Conservation (phyloP, 2,329 filamentous ascomycete genomes). For the Fusarium goolgardi region DNA sequence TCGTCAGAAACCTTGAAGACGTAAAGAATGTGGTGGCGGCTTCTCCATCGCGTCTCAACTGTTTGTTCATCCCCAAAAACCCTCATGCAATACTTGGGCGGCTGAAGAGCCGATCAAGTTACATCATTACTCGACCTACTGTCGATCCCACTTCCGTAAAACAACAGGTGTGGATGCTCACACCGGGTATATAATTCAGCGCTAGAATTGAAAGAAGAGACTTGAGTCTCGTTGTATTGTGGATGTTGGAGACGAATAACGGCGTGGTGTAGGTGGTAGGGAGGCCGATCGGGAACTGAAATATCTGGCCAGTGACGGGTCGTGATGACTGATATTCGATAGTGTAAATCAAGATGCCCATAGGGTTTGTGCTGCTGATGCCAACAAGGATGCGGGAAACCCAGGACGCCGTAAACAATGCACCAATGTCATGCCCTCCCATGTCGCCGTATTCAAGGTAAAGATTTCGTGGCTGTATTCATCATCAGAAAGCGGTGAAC, state of each 20-base stretch:
- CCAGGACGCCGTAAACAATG: slow-evolving; percentile 56
- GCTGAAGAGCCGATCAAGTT: background rate
- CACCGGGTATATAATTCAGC: slow-evolving; percentile 47
- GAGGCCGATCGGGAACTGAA: slow-evolving; percentile 3
- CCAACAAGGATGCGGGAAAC: slow-evolving; percentile 38
- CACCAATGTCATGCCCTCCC: slow-evolving; percentile 40
- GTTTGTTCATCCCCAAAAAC: slow-evolving; percentile 1
- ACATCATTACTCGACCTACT: slow-evolving; percentile 36
- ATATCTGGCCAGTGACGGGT: slow-evolving; percentile 7
- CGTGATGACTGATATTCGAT: slow-evolving; percentile 13
- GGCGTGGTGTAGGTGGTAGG: slow-evolving; percentile 7
- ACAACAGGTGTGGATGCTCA: slow-evolving; percentile 34
- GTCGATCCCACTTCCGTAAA: slow-evolving; percentile 32
- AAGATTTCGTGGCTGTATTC: slow-evolving; percentile 41
- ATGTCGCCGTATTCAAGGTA: slow-evolving; percentile 45
- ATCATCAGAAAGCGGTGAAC: slow-evolving; percentile 47
- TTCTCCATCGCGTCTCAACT: slow-evolving; percentile 10
- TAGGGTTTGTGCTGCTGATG: slow-evolving; percentile 25
- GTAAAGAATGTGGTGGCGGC: slow-evolving; percentile 32
- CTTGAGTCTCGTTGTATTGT: slow-evolving; percentile 30
- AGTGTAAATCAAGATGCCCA: slow-evolving; percentile 26
- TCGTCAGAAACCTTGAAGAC: slow-evolving; percentile 33
- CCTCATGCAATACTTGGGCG: slow-evolving; percentile 7
- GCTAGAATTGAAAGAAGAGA: slow-evolving; percentile 43
- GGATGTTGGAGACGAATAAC: slow-evolving; percentile 15